phyloP scores from a whole-genome alignment of 345 rosid species.

The Melaleuca quinquenervia region DNA sequence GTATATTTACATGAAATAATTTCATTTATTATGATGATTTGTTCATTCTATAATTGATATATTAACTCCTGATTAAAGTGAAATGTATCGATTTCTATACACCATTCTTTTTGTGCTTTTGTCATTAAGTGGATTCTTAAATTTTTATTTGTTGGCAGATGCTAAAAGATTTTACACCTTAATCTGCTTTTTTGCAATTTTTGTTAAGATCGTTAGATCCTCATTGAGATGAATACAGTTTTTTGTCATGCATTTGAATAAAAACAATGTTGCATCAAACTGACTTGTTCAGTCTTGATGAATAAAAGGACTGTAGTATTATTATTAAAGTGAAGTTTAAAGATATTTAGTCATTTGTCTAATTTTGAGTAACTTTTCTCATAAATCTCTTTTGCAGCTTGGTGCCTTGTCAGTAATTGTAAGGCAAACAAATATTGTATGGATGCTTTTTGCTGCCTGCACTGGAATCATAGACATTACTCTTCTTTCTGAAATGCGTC shows the following conservation, averaged over 20 bases:
- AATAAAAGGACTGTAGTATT: not conserved
- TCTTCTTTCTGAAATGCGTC: conserved; percentile 15
- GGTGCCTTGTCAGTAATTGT: conserved; percentile 57
- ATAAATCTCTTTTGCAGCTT: conserved; percentile 37
- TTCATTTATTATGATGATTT: not conserved
- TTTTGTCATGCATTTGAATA: not conserved
- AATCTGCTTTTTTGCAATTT: not conserved
- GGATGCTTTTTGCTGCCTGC: conserved; percentile 88
- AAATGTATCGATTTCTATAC: not conserved
- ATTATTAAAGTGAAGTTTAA: not conserved
- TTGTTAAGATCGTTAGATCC: not conserved
- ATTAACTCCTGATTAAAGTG: not conserved
- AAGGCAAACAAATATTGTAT: conserved; percentile 78
- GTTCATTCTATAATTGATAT: not conserved
- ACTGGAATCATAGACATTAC: conserved; percentile 58
- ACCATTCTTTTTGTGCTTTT: not conserved
- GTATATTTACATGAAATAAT: not conserved
- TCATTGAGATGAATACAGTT: not conserved
- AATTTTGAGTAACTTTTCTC: not conserved
- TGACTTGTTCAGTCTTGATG: not conserved
- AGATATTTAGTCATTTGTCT: not conserved
- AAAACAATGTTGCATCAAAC: not conserved
- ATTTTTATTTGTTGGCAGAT: not conserved
- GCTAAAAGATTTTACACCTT: not conserved
- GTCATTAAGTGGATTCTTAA: not conserved